Base-by-base conservation (phyloP, 2,329 filamentous ascomycete species). In the Furcasterigmium sp. region DNA sequence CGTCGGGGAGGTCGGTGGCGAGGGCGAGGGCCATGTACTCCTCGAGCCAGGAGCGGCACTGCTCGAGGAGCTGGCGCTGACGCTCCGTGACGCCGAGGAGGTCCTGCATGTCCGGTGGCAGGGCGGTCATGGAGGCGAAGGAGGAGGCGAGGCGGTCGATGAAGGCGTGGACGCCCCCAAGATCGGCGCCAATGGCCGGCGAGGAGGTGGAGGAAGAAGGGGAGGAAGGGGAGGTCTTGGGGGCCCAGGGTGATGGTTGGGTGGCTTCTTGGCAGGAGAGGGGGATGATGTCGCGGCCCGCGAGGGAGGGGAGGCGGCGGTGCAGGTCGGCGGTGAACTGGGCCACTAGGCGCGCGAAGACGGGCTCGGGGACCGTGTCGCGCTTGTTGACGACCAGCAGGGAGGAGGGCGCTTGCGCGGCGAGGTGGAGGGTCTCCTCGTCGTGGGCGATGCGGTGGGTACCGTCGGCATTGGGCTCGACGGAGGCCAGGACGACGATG, bases 81-180 rank as follows among this genome's bases (percentile, higher is more conserved):
- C 93, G 84, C 63, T 91, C 88, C 15, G 88, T 95, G 29, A 95
- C 91, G 44, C 91, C 91, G 4, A 96, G 76, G 5, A 93, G 84
- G 56, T 95, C 87, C 65, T 90, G 80, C 70, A 87, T 82, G 49
- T 87, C 80, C 4, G 76, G 75, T 10, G 82, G 77, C 57, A 91
- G 72, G 26, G 73, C 67, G 2, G 89, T 94, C 75, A 95, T 83
- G 40, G 65, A 60, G 38, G 69, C 67, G 60, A 97, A 96, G 3
- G 78, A 75, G 25, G 62, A 54, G n/a, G 82, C 78, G 17, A 98
- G 73, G 18, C 72, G 73, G 46, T 76, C 64, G 25, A 90, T 80
- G 45, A 97, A 81, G 3, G 58, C 52, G 47, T 87, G 80, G 43
- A 96, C 77, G 44, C 81, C 76, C 8, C 85, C 84, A 0, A 79